A percentile compares a stretch with the other conserved stretches of the same genome.
These are phyloP conservation scores for Alternaria longipes DNA, from an alignment of 2,329 filamentous ascomycete genomes.

Conservation along the genomic window DNA sequence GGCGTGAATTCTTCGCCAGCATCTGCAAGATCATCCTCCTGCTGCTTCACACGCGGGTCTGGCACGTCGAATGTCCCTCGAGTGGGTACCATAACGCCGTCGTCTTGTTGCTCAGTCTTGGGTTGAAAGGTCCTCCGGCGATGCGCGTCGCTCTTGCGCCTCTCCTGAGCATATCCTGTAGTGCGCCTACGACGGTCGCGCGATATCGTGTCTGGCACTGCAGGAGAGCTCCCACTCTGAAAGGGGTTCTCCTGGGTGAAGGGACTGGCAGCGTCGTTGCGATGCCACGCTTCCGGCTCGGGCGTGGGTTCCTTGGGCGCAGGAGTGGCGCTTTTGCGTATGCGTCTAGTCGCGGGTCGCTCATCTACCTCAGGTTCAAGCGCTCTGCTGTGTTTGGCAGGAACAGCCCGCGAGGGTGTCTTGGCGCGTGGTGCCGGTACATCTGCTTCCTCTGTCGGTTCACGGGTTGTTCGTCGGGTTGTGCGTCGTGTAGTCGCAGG, in stretches of 20 bases:
- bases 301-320: slow-evolving; percentile 56
- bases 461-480: slow-evolving; percentile 51
- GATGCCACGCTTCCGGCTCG: slow-evolving; percentile 60
- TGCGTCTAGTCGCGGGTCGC: slow-evolving; percentile 48
- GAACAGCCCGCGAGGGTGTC: slow-evolving; percentile 50
- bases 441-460: slow-evolving; percentile 52
- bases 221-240: slow-evolving; percentile 81
- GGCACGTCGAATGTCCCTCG: slow-evolving; percentile 69
- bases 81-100: slow-evolving; percentile 63
- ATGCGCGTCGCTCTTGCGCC: slow-evolving; percentile 54
- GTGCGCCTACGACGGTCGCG: slow-evolving; percentile 64
- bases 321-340: slow-evolving; percentile 51
- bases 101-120: slow-evolving; percentile 58
- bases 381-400: slow-evolving; percentile 55
- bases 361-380: slow-evolving; percentile 49
- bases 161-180: slow-evolving; percentile 53
- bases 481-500: slow-evolving; percentile 36
- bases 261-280: slow-evolving; percentile 65
- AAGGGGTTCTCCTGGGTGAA: slow-evolving; percentile 95
- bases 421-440: slow-evolving; percentile 36
- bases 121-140: slow-evolving; percentile 56
- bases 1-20: slow-evolving; percentile 93
- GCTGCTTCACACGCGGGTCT: slow-evolving; percentile 55
- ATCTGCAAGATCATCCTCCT: slow-evolving; percentile 62
- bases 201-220: slow-evolving; percentile 48